Evolutionary conservation across 2,329 filamentous ascomycete species (phyloP).

Genomic region (Neofusicoccum sp.): DNA sequence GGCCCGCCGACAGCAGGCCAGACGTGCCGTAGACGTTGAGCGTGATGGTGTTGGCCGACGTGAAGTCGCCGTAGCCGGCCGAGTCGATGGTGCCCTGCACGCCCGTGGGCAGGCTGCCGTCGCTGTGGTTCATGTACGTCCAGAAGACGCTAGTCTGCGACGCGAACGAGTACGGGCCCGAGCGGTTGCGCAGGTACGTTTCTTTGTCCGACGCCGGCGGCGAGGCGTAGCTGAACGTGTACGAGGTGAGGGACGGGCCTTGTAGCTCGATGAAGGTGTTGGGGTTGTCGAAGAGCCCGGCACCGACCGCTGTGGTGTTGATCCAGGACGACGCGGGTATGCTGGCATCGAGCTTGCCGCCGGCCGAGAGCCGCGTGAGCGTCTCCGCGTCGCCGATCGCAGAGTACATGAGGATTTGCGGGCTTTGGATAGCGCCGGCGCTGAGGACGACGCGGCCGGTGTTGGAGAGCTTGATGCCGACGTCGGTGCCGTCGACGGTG

Average conservation of each 20-base stretch:
- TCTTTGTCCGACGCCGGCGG: conserved; percentile 47
- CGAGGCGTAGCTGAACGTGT: conserved; percentile 50
- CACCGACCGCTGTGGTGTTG: conserved; percentile 53
- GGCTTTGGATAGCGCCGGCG: conserved; percentile 36
- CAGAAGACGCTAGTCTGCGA: conserved; percentile 59
- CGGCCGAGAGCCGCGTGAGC: conserved; percentile 33
- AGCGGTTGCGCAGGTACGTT: conserved; percentile 52
- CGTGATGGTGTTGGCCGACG: conserved; percentile 52
- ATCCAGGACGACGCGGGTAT: conserved; percentile 48
- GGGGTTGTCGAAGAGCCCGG: conserved; percentile 59
- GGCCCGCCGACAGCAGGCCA: conserved; percentile 53
- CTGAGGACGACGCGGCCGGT: conserved; percentile 41
- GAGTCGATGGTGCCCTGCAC: conserved; percentile 59
- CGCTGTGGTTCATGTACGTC: conserved; percentile 46
- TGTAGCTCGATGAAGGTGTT: conserved; percentile 58
- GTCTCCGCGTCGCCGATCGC: conserved; percentile 36
- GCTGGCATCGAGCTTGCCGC: conserved; percentile 37
- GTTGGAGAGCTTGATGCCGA: conserved; percentile 34
- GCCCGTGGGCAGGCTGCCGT: conserved; percentile 43
- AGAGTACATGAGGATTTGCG: conserved; percentile 42
- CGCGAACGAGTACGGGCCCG: conserved; percentile 57
- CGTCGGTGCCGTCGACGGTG: conserved; percentile 34
- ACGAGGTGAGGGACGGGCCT: conserved; percentile 49
- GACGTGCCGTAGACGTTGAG: conserved; percentile 62
- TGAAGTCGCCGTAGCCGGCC: conserved; percentile 47